These are phyloP conservation scores for Fagopyrum tataricum DNA, from an alignment of 148 eudicot species.

Conservation along the genomic window DNA sequence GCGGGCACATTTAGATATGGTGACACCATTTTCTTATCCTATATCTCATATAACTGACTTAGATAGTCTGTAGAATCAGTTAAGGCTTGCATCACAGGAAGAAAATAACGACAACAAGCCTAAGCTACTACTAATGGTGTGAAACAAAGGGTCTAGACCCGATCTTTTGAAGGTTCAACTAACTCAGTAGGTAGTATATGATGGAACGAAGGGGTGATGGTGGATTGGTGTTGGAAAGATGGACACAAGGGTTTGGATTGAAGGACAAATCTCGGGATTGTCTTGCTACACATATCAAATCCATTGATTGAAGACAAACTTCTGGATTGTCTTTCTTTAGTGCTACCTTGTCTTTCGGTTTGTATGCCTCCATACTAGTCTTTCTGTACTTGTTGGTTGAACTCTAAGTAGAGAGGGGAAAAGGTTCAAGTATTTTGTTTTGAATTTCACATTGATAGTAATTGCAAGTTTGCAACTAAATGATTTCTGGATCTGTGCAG, in stretches of 20 bases:
- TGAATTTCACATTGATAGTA: neutral
- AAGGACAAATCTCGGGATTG: too few species aligned
- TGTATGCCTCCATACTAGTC: neutral
- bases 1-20: neutral
- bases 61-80: neutral
- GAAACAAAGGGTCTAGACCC: too few species aligned
- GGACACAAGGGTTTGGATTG: too few species aligned
- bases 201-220: too few species aligned
- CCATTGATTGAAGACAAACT: too few species aligned
- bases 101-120: neutral
- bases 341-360: neutral
- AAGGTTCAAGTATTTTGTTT: neutral
- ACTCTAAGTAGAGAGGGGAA: neutral
- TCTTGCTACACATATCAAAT: too few species aligned
- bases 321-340: neutral
- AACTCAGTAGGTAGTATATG: too few species aligned
- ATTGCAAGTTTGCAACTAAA: neutral
- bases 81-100: neutral
- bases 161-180: too few species aligned
- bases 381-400: neutral
- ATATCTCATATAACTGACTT: neutral
- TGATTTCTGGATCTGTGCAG: conserved; percentile 23
- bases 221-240: too few species aligned
- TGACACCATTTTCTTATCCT: neutral
- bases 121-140: neutral